phyloP scores from a whole-genome alignment of 1,284 basidiomycete species.

The Tremellales sp. region DNA sequence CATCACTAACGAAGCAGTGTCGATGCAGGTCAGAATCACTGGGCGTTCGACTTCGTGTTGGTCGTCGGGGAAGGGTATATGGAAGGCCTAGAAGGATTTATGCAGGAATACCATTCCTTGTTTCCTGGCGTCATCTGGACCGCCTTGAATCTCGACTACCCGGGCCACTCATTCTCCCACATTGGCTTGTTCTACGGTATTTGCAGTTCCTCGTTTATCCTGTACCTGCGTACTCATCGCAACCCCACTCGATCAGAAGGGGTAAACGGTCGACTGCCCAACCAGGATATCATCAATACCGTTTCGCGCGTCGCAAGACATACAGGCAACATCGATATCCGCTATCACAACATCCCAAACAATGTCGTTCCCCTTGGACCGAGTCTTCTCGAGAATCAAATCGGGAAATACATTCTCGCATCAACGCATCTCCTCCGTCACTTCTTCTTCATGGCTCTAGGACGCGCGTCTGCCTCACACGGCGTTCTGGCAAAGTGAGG shows the following conservation, averaged over 20 bases:
- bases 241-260: constrained; percentile 63
- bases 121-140: constrained; percentile 88
- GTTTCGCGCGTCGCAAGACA: constrained; percentile 68
- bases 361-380: constrained; percentile 15
- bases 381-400: constrained; percentile 1
- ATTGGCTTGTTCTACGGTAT: constrained; percentile 84
- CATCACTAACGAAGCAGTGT: neutral
- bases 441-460: constrained; percentile 39
- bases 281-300: constrained; percentile 90
- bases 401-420: constrained; percentile 23
- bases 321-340: constrained; percentile 66
- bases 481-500: constrained; percentile 49
- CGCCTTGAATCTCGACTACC: constrained; percentile 89
- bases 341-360: constrained; percentile 71
- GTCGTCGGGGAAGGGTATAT: constrained; percentile 84
- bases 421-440: constrained; percentile 37
- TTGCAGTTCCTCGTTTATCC: constrained; percentile 26
- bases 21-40: constrained; percentile 71
- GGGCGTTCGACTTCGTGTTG: constrained; percentile 92
- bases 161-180: constrained; percentile 92
- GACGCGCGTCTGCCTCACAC: constrained; percentile 48
- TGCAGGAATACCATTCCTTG: constrained; percentile 73
- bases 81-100: constrained; percentile 89
- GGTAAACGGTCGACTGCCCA: constrained; percentile 87
- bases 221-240: constrained; percentile 1